Evolutionary conservation across 352 stramenopile genomes (phyloP).

Genomic region (Globisporangium takayamanum): DNA sequence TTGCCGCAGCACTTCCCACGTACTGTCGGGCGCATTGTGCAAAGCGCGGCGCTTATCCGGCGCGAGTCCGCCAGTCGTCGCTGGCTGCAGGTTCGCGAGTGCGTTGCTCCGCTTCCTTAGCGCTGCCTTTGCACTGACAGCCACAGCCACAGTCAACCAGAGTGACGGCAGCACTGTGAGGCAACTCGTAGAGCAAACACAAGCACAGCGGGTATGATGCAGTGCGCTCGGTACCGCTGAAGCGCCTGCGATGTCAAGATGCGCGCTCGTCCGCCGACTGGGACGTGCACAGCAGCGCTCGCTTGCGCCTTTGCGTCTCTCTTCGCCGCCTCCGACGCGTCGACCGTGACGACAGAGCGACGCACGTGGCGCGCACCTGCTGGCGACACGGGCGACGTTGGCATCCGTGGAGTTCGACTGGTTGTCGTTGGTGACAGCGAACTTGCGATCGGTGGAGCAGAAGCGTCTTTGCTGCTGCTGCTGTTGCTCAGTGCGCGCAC

Average conservation of each 20-base stretch:
- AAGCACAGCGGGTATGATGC: background rate
- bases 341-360: background rate
- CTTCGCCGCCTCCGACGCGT: background rate
- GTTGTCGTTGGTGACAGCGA: constrained; percentile 13
- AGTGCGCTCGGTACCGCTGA: constrained; percentile 3
- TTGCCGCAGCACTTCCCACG: constrained; percentile 17
- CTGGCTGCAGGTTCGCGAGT: constrained; percentile 25
- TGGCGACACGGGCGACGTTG: background rate
- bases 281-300: constrained; percentile 10
- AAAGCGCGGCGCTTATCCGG: constrained; percentile 13
- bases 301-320: background rate
- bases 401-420: background rate
- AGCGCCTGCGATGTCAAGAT: constrained; percentile 24
- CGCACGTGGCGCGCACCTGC: background rate
- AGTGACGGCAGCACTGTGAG: background rate
- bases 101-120: constrained; percentile 24
- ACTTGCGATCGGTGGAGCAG: background rate
- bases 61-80: constrained; percentile 4
- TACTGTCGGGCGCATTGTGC: constrained; percentile 14
- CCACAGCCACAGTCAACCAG: background rate
- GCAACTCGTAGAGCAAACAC: background rate
- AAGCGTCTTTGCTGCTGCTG: background rate
- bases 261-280: constrained; percentile 30
- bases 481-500: constrained; percentile 2
- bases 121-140: constrained; percentile 16